These are phyloP conservation scores for Vaccinium corymbosum DNA, from an alignment of 148 eudicot species.

Conservation along the genomic window DNA sequence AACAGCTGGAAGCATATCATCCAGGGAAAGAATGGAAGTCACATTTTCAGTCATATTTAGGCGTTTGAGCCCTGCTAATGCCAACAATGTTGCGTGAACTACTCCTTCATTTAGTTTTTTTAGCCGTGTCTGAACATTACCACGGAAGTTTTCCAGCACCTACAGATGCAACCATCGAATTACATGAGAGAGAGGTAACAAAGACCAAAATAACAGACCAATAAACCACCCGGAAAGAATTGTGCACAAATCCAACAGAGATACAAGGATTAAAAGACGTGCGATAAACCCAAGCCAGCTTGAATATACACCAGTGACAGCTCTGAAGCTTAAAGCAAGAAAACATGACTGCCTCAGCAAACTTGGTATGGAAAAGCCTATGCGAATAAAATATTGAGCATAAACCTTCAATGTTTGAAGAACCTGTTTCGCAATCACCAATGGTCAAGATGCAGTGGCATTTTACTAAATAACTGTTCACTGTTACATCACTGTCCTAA, in stretches of 20 bases:
- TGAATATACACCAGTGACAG: not conserved
- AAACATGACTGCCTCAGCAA: not conserved
- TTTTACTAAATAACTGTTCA: not conserved
- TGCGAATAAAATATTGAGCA: not conserved
- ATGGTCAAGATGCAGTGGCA: not conserved
- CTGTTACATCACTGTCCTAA: not conserved
- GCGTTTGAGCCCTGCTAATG: constrained; percentile 87
- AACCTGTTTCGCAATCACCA: not conserved
- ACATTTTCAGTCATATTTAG: constrained; percentile 83
- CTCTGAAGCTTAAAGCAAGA: not conserved
- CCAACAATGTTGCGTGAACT: constrained; percentile 85
- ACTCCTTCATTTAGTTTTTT: constrained; percentile 74
- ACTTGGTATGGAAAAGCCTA: not conserved
- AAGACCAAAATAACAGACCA: constrained; percentile 7
- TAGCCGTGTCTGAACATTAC: constrained; percentile 90
- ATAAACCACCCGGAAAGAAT: not conserved
- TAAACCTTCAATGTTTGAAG: not conserved
- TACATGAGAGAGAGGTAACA: constrained; percentile 1
- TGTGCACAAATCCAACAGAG: not conserved
- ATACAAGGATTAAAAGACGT: not conserved
- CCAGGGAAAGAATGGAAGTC: constrained; percentile 66
- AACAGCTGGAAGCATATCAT: constrained; percentile 99
- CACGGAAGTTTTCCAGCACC: constrained; percentile 93
- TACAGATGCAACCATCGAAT: constrained; percentile 24
- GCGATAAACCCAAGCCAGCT: constrained; percentile 2